Conservation (phyloP, 1,284 basidiomycete species). For the Cryptococcus amylolentus region DNA sequence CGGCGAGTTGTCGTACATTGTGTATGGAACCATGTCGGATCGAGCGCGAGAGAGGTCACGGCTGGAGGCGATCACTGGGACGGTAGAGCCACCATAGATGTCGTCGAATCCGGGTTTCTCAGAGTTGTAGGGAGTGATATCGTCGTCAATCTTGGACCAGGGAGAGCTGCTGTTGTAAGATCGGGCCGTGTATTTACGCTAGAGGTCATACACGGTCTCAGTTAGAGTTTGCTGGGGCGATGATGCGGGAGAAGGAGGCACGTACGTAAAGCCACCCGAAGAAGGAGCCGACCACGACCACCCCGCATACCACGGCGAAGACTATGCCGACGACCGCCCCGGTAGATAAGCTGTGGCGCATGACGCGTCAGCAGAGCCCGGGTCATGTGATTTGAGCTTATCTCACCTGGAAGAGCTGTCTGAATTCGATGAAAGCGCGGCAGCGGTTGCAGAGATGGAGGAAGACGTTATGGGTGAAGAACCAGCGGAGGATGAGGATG, state of each 20-base stretch:
- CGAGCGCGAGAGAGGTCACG: constrained; percentile 31
- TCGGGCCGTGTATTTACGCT: constrained; percentile 28
- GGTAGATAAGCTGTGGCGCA: constrained; percentile 20
- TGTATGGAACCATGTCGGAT: constrained; percentile 22
- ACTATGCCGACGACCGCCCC: constrained; percentile 34
- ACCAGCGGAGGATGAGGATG: background rate
- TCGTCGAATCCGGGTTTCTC: constrained; percentile 18
- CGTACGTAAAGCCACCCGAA: constrained; percentile 30
- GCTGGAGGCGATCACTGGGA: constrained; percentile 33
- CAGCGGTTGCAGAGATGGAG: constrained; percentile 9
- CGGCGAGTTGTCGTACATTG: constrained; percentile 16
- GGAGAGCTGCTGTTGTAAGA: constrained; percentile 22
- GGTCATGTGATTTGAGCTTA: background rate
- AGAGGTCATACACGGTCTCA: background rate
- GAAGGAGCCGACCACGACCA: constrained; percentile 29
- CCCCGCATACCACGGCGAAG: constrained; percentile 27
- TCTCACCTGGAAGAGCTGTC: constrained; percentile 10
- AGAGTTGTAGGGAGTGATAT: constrained; percentile 38
- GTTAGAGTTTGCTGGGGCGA: background rate
- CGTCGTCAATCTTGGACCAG: constrained; percentile 42
- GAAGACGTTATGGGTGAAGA: constrained; percentile 3
- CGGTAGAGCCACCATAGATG: constrained; percentile 26
- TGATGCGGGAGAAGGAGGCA: background rate
- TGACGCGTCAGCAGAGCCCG: background rate
- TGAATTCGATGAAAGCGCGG: constrained; percentile 6